These are phyloP conservation scores for Tuber indicum DNA, from an alignment of 495 filamentous ascomycete species.

Conservation along the genomic window DNA sequence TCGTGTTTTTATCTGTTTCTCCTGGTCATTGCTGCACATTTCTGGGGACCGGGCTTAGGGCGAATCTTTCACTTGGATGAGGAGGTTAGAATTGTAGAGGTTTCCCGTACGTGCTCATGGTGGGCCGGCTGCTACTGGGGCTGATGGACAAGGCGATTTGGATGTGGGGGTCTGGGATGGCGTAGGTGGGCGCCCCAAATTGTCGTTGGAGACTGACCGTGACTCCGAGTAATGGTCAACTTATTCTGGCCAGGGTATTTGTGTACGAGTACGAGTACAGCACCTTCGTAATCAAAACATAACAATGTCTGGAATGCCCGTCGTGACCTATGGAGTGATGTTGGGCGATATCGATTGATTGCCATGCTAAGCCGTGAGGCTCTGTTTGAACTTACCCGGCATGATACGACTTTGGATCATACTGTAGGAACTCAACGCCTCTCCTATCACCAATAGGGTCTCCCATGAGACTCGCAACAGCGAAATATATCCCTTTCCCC, in stretches of 20 bases:
- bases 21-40: neutral
- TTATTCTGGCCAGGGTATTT: neutral
- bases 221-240: neutral
- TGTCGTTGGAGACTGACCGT: neutral
- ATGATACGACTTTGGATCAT: neutral
- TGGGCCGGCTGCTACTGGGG: neutral
- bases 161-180: neutral
- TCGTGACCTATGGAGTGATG: neutral
- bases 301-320: neutral
- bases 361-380: neutral
- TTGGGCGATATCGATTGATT: neutral
- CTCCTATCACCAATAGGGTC: neutral
- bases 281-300: neutral
- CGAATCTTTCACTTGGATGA: neutral
- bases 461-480: neutral
- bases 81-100: neutral
- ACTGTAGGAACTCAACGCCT: neutral
- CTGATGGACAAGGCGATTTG: neutral
- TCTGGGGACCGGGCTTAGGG: neutral
- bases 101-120: neutral
- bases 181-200: neutral
- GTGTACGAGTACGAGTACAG: neutral
- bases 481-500: neutral
- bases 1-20: neutral
- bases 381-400: neutral